Conservation (phyloP, 2,329 filamentous ascomycete species). For the Botrytis deweyae region DNA sequence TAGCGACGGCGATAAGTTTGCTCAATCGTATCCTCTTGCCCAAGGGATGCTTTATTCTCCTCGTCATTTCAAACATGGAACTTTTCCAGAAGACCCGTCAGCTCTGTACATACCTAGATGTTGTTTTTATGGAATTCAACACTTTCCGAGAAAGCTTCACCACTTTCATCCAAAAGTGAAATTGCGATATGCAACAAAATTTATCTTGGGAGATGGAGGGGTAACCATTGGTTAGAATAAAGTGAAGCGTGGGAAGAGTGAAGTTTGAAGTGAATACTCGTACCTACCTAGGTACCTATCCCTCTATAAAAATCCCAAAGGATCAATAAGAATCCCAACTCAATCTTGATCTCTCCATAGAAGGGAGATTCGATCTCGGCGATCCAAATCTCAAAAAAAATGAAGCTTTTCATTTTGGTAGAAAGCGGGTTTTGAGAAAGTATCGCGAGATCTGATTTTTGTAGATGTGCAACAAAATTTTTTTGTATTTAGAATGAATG, state of each 20-base stretch:
- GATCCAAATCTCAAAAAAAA: neutral
- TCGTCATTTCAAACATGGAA: neutral
- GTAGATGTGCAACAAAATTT: neutral
- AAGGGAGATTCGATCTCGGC: neutral
- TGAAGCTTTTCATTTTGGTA: neutral
- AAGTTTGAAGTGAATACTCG: neutral
- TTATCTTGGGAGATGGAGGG: too few species aligned
- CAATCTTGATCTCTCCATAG: neutral
- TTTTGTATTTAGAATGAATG: too few species aligned
- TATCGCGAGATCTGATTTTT: neutral
- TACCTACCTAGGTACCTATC: too few species aligned
- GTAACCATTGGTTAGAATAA: neutral
- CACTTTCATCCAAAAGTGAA: neutral
- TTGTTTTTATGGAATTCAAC: too few species aligned
- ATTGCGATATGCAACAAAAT: neutral
- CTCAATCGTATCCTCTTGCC: too few species aligned
- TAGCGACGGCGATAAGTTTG: too few species aligned
- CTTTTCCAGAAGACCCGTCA: neutral
- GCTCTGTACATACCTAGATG: too few species aligned
- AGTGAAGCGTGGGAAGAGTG: neutral
- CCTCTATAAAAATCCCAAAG: neutral
- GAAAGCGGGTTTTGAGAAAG: too few species aligned
- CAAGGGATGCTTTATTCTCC: neutral
- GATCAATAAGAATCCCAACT: rapidly evolving
- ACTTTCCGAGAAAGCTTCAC: too few species aligned